Conservation (phyloP, 1,284 basidiomycete species). For the Cutaneotrichosporon dermatis region DNA sequence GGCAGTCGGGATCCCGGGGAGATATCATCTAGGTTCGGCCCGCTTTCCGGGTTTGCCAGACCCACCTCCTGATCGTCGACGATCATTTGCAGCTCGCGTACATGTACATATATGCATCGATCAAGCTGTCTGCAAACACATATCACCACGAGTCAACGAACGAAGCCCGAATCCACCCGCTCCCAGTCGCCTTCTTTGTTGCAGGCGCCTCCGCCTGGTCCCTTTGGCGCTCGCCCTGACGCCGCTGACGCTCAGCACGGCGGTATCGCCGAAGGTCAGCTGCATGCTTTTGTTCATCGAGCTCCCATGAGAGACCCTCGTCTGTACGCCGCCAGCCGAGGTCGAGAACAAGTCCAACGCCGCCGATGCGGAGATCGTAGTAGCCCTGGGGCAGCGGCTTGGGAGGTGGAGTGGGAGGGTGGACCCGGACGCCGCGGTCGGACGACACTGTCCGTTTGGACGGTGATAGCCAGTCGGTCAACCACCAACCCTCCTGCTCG, state of each 20-base stretch:
- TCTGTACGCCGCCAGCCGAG: slow-evolving; percentile 34
- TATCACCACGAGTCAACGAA: slow-evolving; percentile 13
- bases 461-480: slow-evolving; percentile 5
- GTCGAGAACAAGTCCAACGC: slow-evolving; percentile 39
- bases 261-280: not conserved
- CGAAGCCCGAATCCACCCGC: slow-evolving; percentile 7
- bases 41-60: too few species aligned
- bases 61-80: too few species aligned
- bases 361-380: slow-evolving; percentile 32
- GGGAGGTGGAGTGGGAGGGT: not conserved
- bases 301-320: slow-evolving; percentile 38
- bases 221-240: not conserved
- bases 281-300: slow-evolving; percentile 19
- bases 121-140: not conserved
- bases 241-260: not conserved
- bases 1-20: too few species aligned
- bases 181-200: not conserved
- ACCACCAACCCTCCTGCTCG: slow-evolving; percentile 1
- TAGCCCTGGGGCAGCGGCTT: slow-evolving; percentile 26
- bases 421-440: not conserved
- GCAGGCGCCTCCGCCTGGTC: not conserved
- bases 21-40: too few species aligned
- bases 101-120: not conserved
- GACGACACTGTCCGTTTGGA: not conserved
- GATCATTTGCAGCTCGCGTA: too few species aligned